Percentiles rank a stretch among this genome's conserved stretches.
Evolutionary conservation across 2,329 filamentous ascomycete species (phyloP).

Genomic region (Penicillium decumbens): DNA sequence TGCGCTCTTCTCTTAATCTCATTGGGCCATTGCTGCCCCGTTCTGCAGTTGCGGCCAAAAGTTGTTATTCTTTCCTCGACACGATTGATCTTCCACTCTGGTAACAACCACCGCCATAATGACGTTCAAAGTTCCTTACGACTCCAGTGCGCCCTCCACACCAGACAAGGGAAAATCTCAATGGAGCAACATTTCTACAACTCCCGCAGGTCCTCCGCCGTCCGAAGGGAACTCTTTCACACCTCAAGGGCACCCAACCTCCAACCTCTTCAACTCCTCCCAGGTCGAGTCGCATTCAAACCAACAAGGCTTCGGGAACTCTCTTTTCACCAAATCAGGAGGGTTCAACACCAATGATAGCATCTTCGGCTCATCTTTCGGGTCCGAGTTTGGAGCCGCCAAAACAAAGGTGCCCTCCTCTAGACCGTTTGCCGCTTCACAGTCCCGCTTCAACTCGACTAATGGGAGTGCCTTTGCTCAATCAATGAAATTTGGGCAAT

Average conservation of each 20-base stretch:
- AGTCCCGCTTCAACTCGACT: slow-evolving; percentile 28
- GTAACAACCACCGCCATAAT: slow-evolving; percentile 17
- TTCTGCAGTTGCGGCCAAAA: slow-evolving; percentile 20
- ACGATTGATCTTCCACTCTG: slow-evolving; percentile 6
- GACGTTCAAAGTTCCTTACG: slow-evolving; percentile 35
- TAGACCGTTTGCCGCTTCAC: slow-evolving; percentile 24
- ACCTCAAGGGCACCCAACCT: slow-evolving; percentile 51
- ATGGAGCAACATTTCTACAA: slow-evolving; percentile 49
- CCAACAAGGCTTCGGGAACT: slow-evolving; percentile 25
- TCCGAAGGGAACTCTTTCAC: slow-evolving; percentile 53
- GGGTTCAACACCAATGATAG: slow-evolving; percentile 35
- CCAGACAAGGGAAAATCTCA: slow-evolving; percentile 33
- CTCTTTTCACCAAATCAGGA: slow-evolving; percentile 36
- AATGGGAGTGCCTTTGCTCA: slow-evolving; percentile 27
- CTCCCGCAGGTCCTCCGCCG: slow-evolving; percentile 54
- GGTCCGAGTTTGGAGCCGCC: slow-evolving; percentile 31
- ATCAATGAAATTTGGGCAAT: slow-evolving; percentile 23
- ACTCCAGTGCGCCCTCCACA: slow-evolving; percentile 38
- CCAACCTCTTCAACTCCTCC: slow-evolving; percentile 50
- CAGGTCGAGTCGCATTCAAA: slow-evolving; percentile 39
- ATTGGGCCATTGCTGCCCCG: not conserved
- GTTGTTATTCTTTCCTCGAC: slow-evolving; percentile 5
- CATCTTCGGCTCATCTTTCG: slow-evolving; percentile 37
- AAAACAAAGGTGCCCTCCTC: slow-evolving; percentile 25
- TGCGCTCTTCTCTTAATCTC: not conserved